Evolutionary conservation across 2,329 filamentous ascomycete species (phyloP).

Genomic region (Colletotrichum higginsianum): DNA sequence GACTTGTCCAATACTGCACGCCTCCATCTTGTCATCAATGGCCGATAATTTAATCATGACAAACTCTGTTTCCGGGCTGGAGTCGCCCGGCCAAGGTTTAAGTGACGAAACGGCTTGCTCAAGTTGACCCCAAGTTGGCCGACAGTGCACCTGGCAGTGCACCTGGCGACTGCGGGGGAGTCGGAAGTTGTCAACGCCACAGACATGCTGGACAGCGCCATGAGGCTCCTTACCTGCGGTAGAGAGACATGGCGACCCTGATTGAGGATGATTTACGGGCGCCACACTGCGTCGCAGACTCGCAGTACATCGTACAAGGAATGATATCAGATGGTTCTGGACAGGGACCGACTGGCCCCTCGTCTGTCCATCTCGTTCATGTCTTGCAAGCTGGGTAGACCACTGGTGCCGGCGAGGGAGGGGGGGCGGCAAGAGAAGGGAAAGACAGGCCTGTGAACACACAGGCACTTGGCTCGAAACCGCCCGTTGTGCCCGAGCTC

Average conservation of each 20-base stretch:
- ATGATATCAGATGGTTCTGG: slow-evolving; percentile 39
- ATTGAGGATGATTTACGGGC: slow-evolving; percentile 15
- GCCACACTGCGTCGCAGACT: slow-evolving; percentile 12
- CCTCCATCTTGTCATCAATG: background rate
- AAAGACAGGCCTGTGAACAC: slow-evolving; percentile 12
- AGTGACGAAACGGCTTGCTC: background rate
- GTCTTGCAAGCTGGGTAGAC: slow-evolving; percentile 32
- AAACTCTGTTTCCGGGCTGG: slow-evolving; percentile 17
- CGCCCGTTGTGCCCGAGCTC: slow-evolving; percentile 24
- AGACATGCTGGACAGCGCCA: background rate
- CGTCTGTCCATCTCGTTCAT: slow-evolving; percentile 22
- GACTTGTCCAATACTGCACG: slow-evolving; percentile 9
- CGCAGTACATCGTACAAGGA: slow-evolving; percentile 17
- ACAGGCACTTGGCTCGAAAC: slow-evolving; percentile 34
- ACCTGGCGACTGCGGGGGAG: background rate
- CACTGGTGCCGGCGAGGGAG: slow-evolving; percentile 2
- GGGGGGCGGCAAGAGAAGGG: slow-evolving; percentile 7
- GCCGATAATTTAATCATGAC: slow-evolving; percentile 1
- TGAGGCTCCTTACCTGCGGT: background rate
- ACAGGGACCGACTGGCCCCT: slow-evolving; percentile 30
- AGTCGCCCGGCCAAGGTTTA: background rate
- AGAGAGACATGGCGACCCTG: slow-evolving; percentile 20
- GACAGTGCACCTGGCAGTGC: background rate
- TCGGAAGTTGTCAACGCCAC: background rate
- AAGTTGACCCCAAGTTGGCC: background rate